Evolutionary conservation across 352 stramenopile species (phyloP).

Genomic region (Phytophthora agathidicida): DNA sequence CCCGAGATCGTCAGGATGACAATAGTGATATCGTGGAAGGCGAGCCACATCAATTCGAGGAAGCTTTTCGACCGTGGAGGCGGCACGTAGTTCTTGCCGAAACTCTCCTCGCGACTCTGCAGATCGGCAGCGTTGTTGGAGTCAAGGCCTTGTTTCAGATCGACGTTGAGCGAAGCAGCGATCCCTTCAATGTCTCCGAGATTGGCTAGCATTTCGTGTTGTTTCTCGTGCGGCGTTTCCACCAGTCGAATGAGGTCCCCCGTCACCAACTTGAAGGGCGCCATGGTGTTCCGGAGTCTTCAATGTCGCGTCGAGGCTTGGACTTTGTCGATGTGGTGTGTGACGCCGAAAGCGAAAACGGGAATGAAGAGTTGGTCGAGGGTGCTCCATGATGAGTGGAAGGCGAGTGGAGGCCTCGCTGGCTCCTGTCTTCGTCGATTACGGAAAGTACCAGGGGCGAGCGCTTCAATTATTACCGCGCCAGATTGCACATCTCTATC

Average conservation of each 20-base stretch:
- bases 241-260: conserved; percentile 70
- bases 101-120: conserved; percentile 19
- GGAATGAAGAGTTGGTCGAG: too few species aligned
- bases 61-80: conserved; percentile 20
- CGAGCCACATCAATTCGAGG: conserved; percentile 51
- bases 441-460: too few species aligned
- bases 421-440: too few species aligned
- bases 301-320: too few species aligned
- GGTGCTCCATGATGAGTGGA: too few species aligned
- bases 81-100: conserved; percentile 43
- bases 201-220: conserved; percentile 37
- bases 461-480: too few species aligned
- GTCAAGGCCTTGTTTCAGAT: conserved; percentile 55
- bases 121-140: conserved; percentile 30
- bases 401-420: too few species aligned
- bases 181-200: conserved; percentile 61
- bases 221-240: conserved; percentile 65
- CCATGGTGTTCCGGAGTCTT: conserved; percentile 13
- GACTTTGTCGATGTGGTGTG: too few species aligned
- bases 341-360: too few species aligned
- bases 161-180: conserved; percentile 49
- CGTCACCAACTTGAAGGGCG: conserved; percentile 54
- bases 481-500: too few species aligned
- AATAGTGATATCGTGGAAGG: conserved; percentile 63
- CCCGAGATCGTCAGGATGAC: conserved; percentile 46